Evolutionary conservation across 306 rosid genomes (phyloP), one percentile per base, ranked within the genome.

Genomic region (Prunus salicina): DNA sequence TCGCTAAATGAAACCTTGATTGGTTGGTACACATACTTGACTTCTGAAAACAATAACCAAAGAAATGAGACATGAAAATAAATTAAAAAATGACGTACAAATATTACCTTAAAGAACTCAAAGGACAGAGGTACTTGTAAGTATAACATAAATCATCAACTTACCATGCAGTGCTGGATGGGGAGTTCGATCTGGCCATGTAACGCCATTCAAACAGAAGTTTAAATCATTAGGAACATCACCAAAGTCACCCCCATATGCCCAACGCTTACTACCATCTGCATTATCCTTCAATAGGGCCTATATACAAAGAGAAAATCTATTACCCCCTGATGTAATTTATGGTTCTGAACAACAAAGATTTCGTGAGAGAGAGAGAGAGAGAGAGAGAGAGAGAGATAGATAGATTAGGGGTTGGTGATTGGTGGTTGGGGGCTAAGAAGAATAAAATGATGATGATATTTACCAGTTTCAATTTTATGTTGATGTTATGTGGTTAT

Each of bases 161-260:
- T 87, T 85, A 90, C 97, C 97, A 76, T 90, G 91, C 81, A 94
- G 46, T 79, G 83, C 97, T 81, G 98, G 98, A 88, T 94, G 98
- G 53, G 96, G 88, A 84, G 89, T 89, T 86, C 98, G 91, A 79
- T 94, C 96, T 20, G 98, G 98, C 86, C 88, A 94, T 19, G 67
- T 47, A 78, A 92, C 78, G 58, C 98, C 98, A 47, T 92, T 84
- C 81, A 94, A 83, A 82, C 98, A 94, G 86, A 94, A 94, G 84
- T 90, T 90, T 61, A 78, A 82, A 86, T 94, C 98, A 84, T 92
- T 90, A n/a, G 97, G 93, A 76, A 84, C 68, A 64, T 94, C 98
- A 58, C 97, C 98, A 25, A 90, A 94, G 74, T 94, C 97, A 83
- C 98, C 98, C 68, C 98, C 98, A 85, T 94, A 92, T 74, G 97